Evolutionary conservation across 495 filamentous ascomycete genomes (phyloP).

Genomic region (Neurospora sublineolata): DNA sequence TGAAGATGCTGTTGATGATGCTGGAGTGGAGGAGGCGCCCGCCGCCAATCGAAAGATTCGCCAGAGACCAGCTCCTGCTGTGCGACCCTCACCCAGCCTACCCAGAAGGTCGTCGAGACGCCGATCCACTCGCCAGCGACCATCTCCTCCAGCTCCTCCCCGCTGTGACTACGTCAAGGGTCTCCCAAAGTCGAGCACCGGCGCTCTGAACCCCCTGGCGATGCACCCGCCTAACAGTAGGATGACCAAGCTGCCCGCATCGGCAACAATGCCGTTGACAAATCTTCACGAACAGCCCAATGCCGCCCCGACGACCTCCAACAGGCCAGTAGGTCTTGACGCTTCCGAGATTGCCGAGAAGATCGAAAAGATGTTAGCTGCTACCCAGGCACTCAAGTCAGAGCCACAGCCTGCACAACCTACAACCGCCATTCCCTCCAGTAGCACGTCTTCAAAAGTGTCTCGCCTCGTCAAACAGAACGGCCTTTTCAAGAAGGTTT

Average conservation of each 20-base stretch:
- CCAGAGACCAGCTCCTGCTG: neutral
- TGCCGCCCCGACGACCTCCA: neutral
- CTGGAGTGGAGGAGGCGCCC: neutral
- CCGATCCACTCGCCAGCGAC: neutral
- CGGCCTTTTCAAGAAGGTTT: slow-evolving; percentile 1
- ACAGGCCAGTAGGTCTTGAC: neutral
- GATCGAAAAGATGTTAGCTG: slow-evolving; percentile 21
- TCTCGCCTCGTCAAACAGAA: neutral
- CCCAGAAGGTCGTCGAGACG: neutral
- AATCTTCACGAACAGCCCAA: neutral
- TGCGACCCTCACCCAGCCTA: slow-evolving; percentile 1
- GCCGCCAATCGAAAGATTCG: neutral
- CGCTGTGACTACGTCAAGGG: neutral
- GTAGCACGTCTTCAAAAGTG: slow-evolving; percentile 1
- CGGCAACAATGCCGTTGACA: slow-evolving; percentile 5
- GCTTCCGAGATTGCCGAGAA: slow-evolving; percentile 11
- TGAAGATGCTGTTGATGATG: neutral
- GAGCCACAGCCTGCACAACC: neutral
- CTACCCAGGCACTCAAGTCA: slow-evolving; percentile 3
- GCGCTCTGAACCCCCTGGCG: slow-evolving; percentile 4
- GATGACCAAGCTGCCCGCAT: slow-evolving; percentile 1
- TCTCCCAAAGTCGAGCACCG: slow-evolving; percentile 3
- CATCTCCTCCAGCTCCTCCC: neutral
- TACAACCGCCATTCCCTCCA: neutral
- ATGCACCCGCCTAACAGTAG: slow-evolving; percentile 6